Conservation (phyloP, 1,284 basidiomycete species). For the Moesziomyces aphidis region DNA sequence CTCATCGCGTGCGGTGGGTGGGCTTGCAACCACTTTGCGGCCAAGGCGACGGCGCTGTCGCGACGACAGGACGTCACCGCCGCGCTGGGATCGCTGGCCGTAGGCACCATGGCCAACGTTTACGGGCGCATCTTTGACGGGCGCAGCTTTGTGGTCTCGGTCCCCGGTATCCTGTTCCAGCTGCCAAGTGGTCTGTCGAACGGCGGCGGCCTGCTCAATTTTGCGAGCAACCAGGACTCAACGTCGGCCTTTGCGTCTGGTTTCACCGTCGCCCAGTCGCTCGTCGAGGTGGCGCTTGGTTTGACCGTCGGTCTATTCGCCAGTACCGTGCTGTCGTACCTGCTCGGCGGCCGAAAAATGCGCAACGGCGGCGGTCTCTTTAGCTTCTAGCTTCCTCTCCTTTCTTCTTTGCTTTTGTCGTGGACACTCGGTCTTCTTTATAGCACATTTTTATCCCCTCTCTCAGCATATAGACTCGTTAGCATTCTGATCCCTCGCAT, state of each 20-base stretch:
- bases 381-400: slow-evolving; percentile 50
- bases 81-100: slow-evolving; percentile 78
- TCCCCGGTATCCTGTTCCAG: slow-evolving; percentile 82
- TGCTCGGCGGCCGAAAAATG: slow-evolving; percentile 57
- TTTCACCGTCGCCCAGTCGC: slow-evolving; percentile 47
- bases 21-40: slow-evolving; percentile 67
- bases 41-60: slow-evolving; percentile 37
- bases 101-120: slow-evolving; percentile 83
- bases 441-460: background rate
- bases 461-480: slow-evolving; percentile 2
- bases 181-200: slow-evolving; percentile 86
- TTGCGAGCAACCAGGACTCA: slow-evolving; percentile 68
- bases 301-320: slow-evolving; percentile 66
- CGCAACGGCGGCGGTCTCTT: slow-evolving; percentile 59
- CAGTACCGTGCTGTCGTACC: slow-evolving; percentile 58
- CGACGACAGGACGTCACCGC: slow-evolving; percentile 63
- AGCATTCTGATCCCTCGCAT: background rate
- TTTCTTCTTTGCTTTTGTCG: background rate
- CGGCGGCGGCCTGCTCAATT: slow-evolving; percentile 84
- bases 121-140: slow-evolving; percentile 84
- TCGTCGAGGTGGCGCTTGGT: slow-evolving; percentile 65
- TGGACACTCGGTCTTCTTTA: background rate
- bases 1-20: slow-evolving; percentile 80
- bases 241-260: slow-evolving; percentile 32
- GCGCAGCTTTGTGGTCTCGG: slow-evolving; percentile 78